phyloP scores from a whole-genome alignment of 2,329 filamentous ascomycete species.

The Emmonsiellopsis sp. region DNA sequence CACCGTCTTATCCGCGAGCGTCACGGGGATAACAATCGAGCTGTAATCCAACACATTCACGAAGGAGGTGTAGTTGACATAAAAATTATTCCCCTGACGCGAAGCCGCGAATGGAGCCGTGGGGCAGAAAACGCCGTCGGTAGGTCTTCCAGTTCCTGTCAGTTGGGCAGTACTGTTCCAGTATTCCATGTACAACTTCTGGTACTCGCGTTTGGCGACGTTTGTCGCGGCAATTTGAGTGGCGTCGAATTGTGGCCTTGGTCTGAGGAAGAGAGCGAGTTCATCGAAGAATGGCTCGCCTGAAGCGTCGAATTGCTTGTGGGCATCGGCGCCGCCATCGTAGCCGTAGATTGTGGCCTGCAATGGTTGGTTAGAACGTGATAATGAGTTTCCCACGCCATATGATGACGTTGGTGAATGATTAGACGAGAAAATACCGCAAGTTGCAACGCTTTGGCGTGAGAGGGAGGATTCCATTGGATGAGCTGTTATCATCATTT shows the following conservation, averaged over 20 bases:
- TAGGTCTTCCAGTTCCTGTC: conserved; percentile 42
- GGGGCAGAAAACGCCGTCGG: conserved; percentile 43
- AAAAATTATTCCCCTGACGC: conserved; percentile 34
- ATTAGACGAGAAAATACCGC: conserved; percentile 23
- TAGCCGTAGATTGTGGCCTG: conserved; percentile 18
- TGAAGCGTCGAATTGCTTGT: conserved; percentile 42
- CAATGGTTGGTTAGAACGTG: neutral
- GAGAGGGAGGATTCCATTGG: conserved; percentile 48
- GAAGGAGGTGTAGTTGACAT: conserved; percentile 36
- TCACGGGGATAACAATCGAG: conserved; percentile 46
- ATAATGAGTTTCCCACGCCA: neutral
- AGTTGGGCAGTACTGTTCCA: conserved; percentile 47
- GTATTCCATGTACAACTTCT: conserved; percentile 53
- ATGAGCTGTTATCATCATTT: conserved; percentile 30
- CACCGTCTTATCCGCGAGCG: conserved; percentile 40
- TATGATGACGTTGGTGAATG: neutral
- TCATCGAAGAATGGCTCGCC: conserved; percentile 45
- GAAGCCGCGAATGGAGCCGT: conserved; percentile 34
- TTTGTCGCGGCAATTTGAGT: conserved; percentile 40
- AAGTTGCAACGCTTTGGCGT: conserved; percentile 31
- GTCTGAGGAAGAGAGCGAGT: conserved; percentile 25
- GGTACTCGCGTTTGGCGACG: conserved; percentile 44
- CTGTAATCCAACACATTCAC: conserved; percentile 52
- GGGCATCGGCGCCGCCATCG: conserved; percentile 44
- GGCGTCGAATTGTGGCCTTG: conserved; percentile 29